Percentiles rank a stretch among this genome's conserved stretches.
Evolutionary conservation across 306 rosid genomes (phyloP).

Genomic region (Hippophae gyantsensis): DNA sequence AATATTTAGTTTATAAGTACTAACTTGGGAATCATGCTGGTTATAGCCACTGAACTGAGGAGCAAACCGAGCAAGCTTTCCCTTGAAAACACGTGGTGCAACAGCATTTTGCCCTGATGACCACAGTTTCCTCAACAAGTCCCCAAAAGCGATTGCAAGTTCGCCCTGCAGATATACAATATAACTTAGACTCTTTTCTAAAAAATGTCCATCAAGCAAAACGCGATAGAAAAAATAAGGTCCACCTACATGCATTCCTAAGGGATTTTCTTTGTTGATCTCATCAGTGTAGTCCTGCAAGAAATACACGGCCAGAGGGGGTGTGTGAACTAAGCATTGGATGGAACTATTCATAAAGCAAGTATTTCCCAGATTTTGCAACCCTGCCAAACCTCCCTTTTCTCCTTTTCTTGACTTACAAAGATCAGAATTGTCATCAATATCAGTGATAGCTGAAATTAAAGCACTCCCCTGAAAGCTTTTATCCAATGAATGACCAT

Average conservation of each 20-base stretch:
- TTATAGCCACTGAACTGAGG: slow-evolving; percentile 76
- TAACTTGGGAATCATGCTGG: slow-evolving; percentile 92
- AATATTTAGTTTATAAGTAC: slow-evolving; percentile 19
- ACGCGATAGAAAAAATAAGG: slow-evolving; percentile 13
- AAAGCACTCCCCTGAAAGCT: slow-evolving; percentile 51
- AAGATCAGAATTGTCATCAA: slow-evolving; percentile 49
- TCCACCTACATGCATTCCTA: slow-evolving; percentile 69
- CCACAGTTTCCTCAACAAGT: slow-evolving; percentile 74
- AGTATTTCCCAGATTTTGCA: slow-evolving; percentile 88
- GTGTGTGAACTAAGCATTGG: slow-evolving; percentile 82
- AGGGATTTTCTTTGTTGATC: slow-evolving; percentile 65
- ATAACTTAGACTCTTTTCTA: slow-evolving; percentile 13
- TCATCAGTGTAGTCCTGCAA: slow-evolving; percentile 66
- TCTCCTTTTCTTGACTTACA: slow-evolving; percentile 44
- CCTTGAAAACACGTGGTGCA: slow-evolving; percentile 60
- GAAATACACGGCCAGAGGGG: slow-evolving; percentile 67
- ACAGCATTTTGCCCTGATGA: slow-evolving; percentile 54
- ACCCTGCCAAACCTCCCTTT: slow-evolving; percentile 71
- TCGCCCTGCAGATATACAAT: slow-evolving; percentile 51
- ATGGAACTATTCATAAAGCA: slow-evolving; percentile 90
- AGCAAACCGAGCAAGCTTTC: slow-evolving; percentile 59
- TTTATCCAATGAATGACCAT: slow-evolving; percentile 68
- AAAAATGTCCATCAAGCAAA: slow-evolving; percentile 11
- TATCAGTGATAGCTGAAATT: slow-evolving; percentile 44
- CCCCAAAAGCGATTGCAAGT: slow-evolving; percentile 84